phyloP scores from a whole-genome alignment of 768 basidiomycete genomes.

The Tulasnella sp. region DNA sequence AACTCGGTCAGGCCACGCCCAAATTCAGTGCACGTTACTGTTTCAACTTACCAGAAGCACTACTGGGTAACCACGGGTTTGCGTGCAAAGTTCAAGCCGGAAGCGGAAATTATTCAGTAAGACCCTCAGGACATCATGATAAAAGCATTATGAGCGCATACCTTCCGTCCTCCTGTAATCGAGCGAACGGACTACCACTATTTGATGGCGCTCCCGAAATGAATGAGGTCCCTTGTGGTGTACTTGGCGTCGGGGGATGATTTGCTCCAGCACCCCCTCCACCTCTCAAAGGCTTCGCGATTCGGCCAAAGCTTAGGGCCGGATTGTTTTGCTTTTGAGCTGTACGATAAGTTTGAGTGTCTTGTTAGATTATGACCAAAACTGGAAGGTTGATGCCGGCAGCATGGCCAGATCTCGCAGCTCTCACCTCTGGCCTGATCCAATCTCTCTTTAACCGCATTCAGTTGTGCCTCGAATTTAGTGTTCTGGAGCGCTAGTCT shows the following conservation, averaged over 20 bases:
- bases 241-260: slow-evolving; percentile 19
- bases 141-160: slow-evolving; percentile 19
- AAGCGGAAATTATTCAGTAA: no score
- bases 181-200: slow-evolving; percentile 48
- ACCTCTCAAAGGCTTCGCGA: slow-evolving; percentile 92
- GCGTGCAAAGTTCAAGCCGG: no score
- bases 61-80: no score
- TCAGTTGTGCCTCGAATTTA: slow-evolving; percentile 88
- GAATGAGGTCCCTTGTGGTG: background rate
- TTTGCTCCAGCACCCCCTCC: slow-evolving; percentile 55
- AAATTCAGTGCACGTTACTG: background rate
- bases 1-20: slow-evolving; percentile 13
- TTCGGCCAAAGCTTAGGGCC: slow-evolving; percentile 78
- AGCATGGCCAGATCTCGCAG: background rate
- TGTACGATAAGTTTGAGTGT: slow-evolving; percentile 24
- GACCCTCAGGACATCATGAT: slow-evolving; percentile 23
- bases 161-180: slow-evolving; percentile 66
- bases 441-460: slow-evolving; percentile 80
- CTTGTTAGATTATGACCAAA: slow-evolving; percentile 11
- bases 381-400: slow-evolving; percentile 4
- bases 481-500: slow-evolving; percentile 84
- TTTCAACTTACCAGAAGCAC: slow-evolving; percentile 15
- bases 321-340: slow-evolving; percentile 49
- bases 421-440: slow-evolving; percentile 80
- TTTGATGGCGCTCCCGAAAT: slow-evolving; percentile 26